Evolutionary conservation across 208 protist genomes (phyloP).

Genomic region (Tetramitus jugosus): DNA sequence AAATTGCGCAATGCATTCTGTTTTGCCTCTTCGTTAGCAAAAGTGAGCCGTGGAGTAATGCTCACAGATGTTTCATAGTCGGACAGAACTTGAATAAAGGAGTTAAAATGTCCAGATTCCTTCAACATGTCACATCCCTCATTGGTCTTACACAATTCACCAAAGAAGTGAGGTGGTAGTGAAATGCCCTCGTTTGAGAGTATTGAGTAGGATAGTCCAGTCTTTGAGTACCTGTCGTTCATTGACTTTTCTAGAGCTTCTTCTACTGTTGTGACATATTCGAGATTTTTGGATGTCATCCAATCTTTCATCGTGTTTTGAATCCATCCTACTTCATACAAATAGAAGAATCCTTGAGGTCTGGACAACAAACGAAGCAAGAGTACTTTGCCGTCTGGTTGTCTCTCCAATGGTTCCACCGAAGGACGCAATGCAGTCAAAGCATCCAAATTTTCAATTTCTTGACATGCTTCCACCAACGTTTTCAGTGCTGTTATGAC

Average conservation of each 20-base stretch:
- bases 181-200: neutral
- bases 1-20: neutral
- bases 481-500: neutral
- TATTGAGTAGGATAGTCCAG: too few relatives aligned
- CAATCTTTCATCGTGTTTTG: neutral
- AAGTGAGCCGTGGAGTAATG: neutral
- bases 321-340: neutral
- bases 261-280: neutral
- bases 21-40: neutral
- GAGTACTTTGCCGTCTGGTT: neutral
- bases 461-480: neutral
- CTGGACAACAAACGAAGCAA: neutral
- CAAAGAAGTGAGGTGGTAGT: constrained; percentile 8
- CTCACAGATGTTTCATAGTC: neutral
- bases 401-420: neutral
- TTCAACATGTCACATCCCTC: neutral
- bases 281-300: too few relatives aligned
- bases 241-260: too few relatives aligned
- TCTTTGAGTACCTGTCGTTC: neutral
- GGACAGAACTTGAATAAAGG: neutral
- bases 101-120: neutral
- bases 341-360: neutral
- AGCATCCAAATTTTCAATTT: neutral
- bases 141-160: neutral
- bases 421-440: neutral